These are phyloP conservation scores for Penicillium sp. DNA, from an alignment of 2,329 filamentous ascomycete species.

Conservation along the genomic window DNA sequence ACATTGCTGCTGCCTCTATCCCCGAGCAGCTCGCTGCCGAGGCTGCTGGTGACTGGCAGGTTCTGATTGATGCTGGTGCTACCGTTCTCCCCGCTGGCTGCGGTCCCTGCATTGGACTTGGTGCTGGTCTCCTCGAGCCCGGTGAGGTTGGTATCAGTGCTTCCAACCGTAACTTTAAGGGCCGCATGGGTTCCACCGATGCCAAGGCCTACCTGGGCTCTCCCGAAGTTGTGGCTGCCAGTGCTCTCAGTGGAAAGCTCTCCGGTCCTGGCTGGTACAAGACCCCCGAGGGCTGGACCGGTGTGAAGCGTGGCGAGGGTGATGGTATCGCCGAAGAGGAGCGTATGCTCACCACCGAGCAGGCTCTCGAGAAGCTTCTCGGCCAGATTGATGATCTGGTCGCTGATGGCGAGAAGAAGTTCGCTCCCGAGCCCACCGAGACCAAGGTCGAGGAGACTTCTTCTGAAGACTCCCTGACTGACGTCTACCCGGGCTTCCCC, in stretches of 20 bases:
- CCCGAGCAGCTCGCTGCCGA: constrained; percentile 79
- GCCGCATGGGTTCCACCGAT: constrained; percentile 80
- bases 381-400: constrained; percentile 70
- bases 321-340: constrained; percentile 69
- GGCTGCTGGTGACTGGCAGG: constrained; percentile 83
- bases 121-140: constrained; percentile 76
- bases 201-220: constrained; percentile 86
- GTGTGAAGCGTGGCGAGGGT: constrained; percentile 70
- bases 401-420: constrained; percentile 57
- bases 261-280: constrained; percentile 78
- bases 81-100: constrained; percentile 74
- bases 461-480: constrained; percentile 54
- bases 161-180: constrained; percentile 88
- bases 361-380: constrained; percentile 74
- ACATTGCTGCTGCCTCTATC: constrained; percentile 84
- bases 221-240: constrained; percentile 91
- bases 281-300: constrained; percentile 69
- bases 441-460: constrained; percentile 27
- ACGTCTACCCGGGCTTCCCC: constrained; percentile 85
- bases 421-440: constrained; percentile 35
- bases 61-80: constrained; percentile 80
- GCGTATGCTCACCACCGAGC: constrained; percentile 69
- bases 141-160: constrained; percentile 88
- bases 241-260: constrained; percentile 67
- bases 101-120: constrained; percentile 85